A percentile compares a stretch with the other conserved stretches of the same genome.
Evolutionary conservation across 768 basidiomycete genomes (phyloP).

Genomic region (Russula sp.): DNA sequence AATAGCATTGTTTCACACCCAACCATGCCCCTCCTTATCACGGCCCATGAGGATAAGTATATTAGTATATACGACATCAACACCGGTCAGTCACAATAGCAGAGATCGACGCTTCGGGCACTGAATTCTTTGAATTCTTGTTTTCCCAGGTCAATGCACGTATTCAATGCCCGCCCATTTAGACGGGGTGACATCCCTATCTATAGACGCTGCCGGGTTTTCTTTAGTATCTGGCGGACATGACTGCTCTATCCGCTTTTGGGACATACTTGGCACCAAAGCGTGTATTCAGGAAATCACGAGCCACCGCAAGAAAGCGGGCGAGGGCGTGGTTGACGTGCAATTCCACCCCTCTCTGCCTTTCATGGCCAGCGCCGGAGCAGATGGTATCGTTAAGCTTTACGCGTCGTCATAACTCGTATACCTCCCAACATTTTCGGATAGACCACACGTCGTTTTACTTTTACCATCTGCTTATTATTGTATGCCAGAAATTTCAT

Average conservation of each 20-base stretch:
- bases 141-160: slow-evolving; percentile 65
- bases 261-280: slow-evolving; percentile 80
- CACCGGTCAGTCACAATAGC: slow-evolving; percentile 50
- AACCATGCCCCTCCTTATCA: slow-evolving; percentile 79
- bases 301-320: slow-evolving; percentile 81
- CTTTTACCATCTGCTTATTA: slow-evolving; percentile 18
- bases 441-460: slow-evolving; percentile 15
- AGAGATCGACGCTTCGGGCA: neutral
- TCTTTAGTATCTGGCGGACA: slow-evolving; percentile 86
- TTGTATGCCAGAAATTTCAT: slow-evolving; percentile 11
- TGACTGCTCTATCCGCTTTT: slow-evolving; percentile 91
- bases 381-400: slow-evolving; percentile 89
- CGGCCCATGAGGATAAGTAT: slow-evolving; percentile 91
- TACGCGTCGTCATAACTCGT: slow-evolving; percentile 71
- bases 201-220: slow-evolving; percentile 82
- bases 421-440: slow-evolving; percentile 7
- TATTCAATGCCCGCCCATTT: slow-evolving; percentile 88
- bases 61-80: slow-evolving; percentile 84
- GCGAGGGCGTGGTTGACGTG: slow-evolving; percentile 87
- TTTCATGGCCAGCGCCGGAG: slow-evolving; percentile 91
- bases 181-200: slow-evolving; percentile 86
- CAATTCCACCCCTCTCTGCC: slow-evolving; percentile 79
- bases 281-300: slow-evolving; percentile 87
- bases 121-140: slow-evolving; percentile 1
- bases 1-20: slow-evolving; percentile 88